Percentiles rank a stretch among this genome's conserved stretches.
Conservation (phyloP, 1,284 basidiomycete species). For the Austroboletus niveus region DNA sequence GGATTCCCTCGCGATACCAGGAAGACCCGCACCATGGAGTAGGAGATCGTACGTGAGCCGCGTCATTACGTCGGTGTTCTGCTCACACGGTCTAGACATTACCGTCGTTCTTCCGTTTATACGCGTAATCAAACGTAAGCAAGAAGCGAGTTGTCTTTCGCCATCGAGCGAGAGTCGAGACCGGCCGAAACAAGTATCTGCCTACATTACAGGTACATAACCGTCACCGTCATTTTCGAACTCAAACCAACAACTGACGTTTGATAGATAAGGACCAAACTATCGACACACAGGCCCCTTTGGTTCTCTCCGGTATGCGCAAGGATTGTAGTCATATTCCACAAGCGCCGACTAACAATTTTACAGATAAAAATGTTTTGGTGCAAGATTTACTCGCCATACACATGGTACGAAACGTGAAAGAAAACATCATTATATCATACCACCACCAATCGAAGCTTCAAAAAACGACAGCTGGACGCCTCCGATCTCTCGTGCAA, state of each 20-base stretch:
- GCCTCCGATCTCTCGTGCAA: conserved; percentile 35
- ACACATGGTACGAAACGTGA: conserved; percentile 38
- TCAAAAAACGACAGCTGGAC: conserved; percentile 34
- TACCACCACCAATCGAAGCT: conserved; percentile 37
- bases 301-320: conserved; percentile 33
- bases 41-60: conserved; percentile 46
- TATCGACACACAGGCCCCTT: conserved; percentile 52
- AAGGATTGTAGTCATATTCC: neutral
- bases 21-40: conserved; percentile 35
- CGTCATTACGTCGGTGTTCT: neutral
- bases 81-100: conserved; percentile 37
- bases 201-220: conserved; percentile 20
- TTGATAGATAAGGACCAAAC: conserved; percentile 30
- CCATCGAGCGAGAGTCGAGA: neutral
- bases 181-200: conserved; percentile 1
- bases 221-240: neutral
- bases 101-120: conserved; percentile 50
- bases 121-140: conserved; percentile 31
- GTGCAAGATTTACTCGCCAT: conserved; percentile 38
- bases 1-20: conserved; percentile 56
- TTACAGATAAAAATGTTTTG: conserved; percentile 25
- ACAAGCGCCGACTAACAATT: neutral
- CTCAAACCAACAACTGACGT: neutral
- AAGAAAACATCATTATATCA: conserved; percentile 39
- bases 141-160: conserved; percentile 2